Base-by-base conservation (phyloP, 306 rosid species). In the Carpinus viminea region DNA sequence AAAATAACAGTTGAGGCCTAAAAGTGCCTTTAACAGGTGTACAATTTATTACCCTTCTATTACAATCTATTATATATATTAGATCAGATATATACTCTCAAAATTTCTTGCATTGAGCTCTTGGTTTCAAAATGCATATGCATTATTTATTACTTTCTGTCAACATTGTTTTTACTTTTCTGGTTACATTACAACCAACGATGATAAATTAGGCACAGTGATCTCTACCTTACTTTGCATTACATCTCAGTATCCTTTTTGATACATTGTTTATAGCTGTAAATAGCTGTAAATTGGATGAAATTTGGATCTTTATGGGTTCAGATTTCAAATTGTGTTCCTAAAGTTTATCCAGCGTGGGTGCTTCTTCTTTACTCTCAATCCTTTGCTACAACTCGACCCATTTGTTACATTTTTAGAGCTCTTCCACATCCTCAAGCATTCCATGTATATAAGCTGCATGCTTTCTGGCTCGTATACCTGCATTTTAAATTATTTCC, bases 1-100 rank as follows among this genome's bases (percentile, higher is more conserved):
- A 74, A 74, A 88, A 87, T 87, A 87, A 90, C 50, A 60, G 76
- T 57, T 68, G 82, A 81, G 88, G 76, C 82, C 70, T 74, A 77
- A 76, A 59, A 77, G 60, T 74, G n/a, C 61, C 52, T 48, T 86
- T 87, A 66, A 85, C 62, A 57, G 77, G 71, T 74, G 68, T 64
- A 56, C 75, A 57, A 79, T 54, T 77, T 83, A 76, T 86, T 45
- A 1, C 59, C 78, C 51, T 38, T 78, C 79, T 60, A 65, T 74
- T 80, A 53, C 65, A 71, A 57, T 74, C 65, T 31, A 31, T 31
- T 31, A 31, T 47, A 52, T 71, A 31, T 47, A 52, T 71, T 72
- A 79, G 81, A 74, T 77, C 76, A 38, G 72, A 31, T 57, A 55
- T 54, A 34, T 78, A 16, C 62, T 46, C 56, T 59, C 41, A 46